Evolutionary conservation across 2,329 filamentous ascomycete genomes (phyloP).

Genomic region (Escovopsis sp.): DNA sequence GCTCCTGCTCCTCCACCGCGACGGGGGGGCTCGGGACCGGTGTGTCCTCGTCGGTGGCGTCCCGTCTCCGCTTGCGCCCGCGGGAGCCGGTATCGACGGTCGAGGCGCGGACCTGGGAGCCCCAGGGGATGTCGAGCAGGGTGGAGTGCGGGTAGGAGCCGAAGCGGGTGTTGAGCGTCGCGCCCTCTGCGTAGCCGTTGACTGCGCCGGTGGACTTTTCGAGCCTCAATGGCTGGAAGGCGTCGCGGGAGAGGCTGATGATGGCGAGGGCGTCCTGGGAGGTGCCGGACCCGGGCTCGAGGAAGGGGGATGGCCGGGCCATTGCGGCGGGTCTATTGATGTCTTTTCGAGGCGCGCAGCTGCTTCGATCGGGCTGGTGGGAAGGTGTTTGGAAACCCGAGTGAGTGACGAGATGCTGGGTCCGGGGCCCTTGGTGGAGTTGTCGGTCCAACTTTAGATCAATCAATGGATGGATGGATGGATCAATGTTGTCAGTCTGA

Average conservation of each 20-base stretch:
- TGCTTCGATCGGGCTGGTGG: no score
- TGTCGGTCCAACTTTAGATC: no score
- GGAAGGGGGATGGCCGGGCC: slow-evolving; percentile 55
- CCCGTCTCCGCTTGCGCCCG: slow-evolving; percentile 51
- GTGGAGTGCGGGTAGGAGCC: slow-evolving; percentile 79
- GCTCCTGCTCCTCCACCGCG: slow-evolving; percentile 15
- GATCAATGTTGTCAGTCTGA: no score
- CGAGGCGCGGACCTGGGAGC: slow-evolving; percentile 79
- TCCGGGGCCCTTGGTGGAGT: no score
- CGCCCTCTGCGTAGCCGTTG: slow-evolving; percentile 61
- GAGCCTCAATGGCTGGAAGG: slow-evolving; percentile 62
- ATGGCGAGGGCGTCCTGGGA: slow-evolving; percentile 58
- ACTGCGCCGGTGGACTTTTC: slow-evolving; percentile 45
- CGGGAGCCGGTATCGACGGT: slow-evolving; percentile 84
- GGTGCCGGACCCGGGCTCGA: slow-evolving; percentile 52
- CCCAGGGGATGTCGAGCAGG: slow-evolving; percentile 69
- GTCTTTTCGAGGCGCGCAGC: no score
- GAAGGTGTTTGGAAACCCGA: no score
- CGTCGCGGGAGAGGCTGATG: slow-evolving; percentile 78
- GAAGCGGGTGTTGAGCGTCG: slow-evolving; percentile 81
- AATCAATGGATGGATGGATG: no score
- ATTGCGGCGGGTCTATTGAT: slow-evolving; percentile 11
- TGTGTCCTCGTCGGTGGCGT: slow-evolving; percentile 29
- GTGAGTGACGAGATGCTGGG: no score
- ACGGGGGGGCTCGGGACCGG: slow-evolving; percentile 13